A percentile compares a stretch with the other conserved stretches of the same genome.
Conservation (phyloP, 2,329 filamentous ascomycete species). For the Ceratocystis alfenasii region DNA sequence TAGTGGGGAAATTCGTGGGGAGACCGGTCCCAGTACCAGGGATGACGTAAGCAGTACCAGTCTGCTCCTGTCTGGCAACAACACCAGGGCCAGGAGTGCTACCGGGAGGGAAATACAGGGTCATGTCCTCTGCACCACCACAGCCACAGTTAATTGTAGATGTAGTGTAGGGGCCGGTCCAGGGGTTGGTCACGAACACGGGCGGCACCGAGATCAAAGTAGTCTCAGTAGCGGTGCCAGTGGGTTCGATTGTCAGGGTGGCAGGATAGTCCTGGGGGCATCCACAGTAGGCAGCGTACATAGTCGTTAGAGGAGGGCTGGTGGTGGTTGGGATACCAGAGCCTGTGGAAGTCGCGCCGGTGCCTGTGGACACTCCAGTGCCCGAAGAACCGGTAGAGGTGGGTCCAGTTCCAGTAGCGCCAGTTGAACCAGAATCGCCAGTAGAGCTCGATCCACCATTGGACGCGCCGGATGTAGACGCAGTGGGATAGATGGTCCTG, state of each 20-base stretch:
- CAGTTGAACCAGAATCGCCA: not conserved
- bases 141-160: constrained; percentile 15
- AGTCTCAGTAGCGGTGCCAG: constrained; percentile 16
- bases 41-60: constrained; percentile 16
- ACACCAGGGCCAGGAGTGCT: constrained; percentile 9
- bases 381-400: not conserved
- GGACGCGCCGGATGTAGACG: not conserved
- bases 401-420: not conserved
- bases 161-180: constrained; percentile 15
- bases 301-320: not conserved
- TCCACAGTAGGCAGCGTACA: constrained; percentile 18
- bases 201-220: constrained; percentile 16
- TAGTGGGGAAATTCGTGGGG: constrained; percentile 6
- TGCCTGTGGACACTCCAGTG: not conserved
- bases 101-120: constrained; percentile 19
- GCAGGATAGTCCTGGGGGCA: constrained; percentile 17
- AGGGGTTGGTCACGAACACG: constrained; percentile 18
- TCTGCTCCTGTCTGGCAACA: constrained; percentile 8
- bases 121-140: constrained; percentile 12
- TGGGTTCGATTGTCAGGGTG: constrained; percentile 15
- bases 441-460: not conserved
- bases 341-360: not conserved
- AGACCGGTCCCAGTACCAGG: not conserved
- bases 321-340: not conserved
- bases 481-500: not conserved